Evolutionary conservation across 805 yeast genomes (phyloP).

Genomic region (Wickerhamia fluorescens): DNA sequence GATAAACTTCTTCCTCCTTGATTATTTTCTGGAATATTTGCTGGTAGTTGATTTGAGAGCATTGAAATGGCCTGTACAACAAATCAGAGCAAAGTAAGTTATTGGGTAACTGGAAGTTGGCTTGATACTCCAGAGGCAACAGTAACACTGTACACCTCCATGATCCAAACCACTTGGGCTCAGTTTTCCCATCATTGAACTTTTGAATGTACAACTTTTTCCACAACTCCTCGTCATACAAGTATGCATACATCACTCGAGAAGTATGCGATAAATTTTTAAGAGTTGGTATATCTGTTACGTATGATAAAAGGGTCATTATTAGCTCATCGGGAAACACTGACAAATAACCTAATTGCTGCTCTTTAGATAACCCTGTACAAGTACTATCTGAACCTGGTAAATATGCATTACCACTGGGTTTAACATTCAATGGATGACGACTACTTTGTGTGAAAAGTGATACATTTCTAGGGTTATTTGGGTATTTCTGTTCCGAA

Average conservation of each 20-base stretch:
- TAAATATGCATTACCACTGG: conserved; percentile 61
- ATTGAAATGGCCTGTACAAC: conserved; percentile 78
- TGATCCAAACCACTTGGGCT: conserved; percentile 59
- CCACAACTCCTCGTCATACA: conserved; percentile 80
- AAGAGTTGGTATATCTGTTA: conserved; percentile 44
- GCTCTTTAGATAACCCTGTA: conserved; percentile 10
- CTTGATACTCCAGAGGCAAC: conserved; percentile 24
- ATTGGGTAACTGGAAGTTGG: conserved; percentile 42
- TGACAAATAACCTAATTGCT: conserved; percentile 49
- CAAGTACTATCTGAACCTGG: conserved; percentile 11
- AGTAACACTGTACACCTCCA: conserved; percentile 64
- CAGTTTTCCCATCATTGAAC: conserved; percentile 6
- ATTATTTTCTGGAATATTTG: conserved; percentile 43
- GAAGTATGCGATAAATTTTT: conserved; percentile 52
- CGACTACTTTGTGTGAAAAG: conserved; percentile 25
- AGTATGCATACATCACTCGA: conserved; percentile 61
- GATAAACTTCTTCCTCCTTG: conserved; percentile 34
- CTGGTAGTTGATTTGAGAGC: conserved; percentile 61
- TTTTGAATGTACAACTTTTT: conserved; percentile 42
- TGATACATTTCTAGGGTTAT: conserved; percentile 9
- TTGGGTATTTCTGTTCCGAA: conserved; percentile 4
- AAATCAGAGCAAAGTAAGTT: conserved; percentile 64
- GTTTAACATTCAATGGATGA: conserved; percentile 72
- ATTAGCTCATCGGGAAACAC: conserved; percentile 59
- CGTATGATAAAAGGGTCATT: conserved; percentile 41